These are phyloP conservation scores for Eucalyptus sp. DNA, from an alignment of 345 rosid genomes.

Conservation along the genomic window DNA sequence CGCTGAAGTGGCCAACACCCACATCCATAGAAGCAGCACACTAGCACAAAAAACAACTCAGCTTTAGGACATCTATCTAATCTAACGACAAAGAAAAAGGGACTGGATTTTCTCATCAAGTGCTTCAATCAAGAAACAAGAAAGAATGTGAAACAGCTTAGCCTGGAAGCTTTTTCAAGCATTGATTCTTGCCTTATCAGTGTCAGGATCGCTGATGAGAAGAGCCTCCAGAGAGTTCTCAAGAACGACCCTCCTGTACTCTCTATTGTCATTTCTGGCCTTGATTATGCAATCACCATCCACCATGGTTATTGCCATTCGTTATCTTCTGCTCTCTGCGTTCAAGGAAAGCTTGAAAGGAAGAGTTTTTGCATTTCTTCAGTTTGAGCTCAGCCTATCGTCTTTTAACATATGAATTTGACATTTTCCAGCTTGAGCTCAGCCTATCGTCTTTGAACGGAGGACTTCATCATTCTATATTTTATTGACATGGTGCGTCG, in stretches of 20 bases:
- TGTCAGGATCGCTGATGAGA: slow-evolving; percentile 79
- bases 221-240: slow-evolving; percentile 61
- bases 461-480: neutral
- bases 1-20: slow-evolving; percentile 61
- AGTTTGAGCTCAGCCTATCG: neutral
- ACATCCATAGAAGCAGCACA: slow-evolving; percentile 95
- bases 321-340: neutral
- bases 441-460: neutral
- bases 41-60: slow-evolving; percentile 12
- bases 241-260: slow-evolving; percentile 57
- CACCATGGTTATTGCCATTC: neutral
- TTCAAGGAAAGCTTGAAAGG: neutral
- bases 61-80: neutral
- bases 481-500: neutral
- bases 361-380: neutral
- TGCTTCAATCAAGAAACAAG: neutral
- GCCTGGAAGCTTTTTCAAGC: neutral
- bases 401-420: neutral
- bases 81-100: neutral
- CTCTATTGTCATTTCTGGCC: slow-evolving; percentile 66
- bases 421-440: neutral
- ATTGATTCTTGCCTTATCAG: slow-evolving; percentile 51
- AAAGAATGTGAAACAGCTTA: neutral
- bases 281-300: slow-evolving; percentile 21
- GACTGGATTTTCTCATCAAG: neutral